Base-by-base conservation (phyloP, 305 asterid species). In the Fraxinus platypoda region DNA sequence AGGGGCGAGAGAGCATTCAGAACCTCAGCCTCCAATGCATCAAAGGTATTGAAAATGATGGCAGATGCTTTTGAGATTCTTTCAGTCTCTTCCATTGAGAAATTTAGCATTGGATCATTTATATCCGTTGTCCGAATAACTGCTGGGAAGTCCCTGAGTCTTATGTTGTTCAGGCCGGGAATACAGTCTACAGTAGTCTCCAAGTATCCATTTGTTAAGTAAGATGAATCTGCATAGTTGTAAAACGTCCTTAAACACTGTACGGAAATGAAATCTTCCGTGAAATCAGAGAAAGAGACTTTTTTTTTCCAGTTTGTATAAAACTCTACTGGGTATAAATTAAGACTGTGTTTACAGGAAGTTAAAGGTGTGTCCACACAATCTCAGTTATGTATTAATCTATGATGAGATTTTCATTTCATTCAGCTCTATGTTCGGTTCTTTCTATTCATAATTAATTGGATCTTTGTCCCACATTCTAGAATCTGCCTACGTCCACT, bases 31-130 rank as follows among this genome's bases (percentile, higher is more conserved):
- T 90, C 92, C 34, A 90, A 85, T 3, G 83, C 80, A 5, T 88
- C 86, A 46, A 88, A 88, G 2, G 92, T 90, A 87, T 90, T 86
- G 30, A 88, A 35, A 1, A 90, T 49, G 2, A 90, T 38, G 37
- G 89, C 89, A 4, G 93, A 83, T n/a, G 90, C 87, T 78, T 62
- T 38, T 6, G 52, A 25, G 0, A 85, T 78, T 8, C 75, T 28
- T 0, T 15, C 17, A 0, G 78, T 70, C 78, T 88, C 89, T 1
- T n/a, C 17, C 0, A 77, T 41, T 19, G 87, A 0, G 72, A 81
- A 85, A 17, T 79, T 80, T 54, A 86, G 41, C 88, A 86, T 80
- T 30, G n/a, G 26, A 2, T 83, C 85, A 17, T 84, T 59, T 5
- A 12, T 1, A 23, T 78, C 75, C 2, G 84, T 86, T 2, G 85